Evolutionary conservation across 2,329 filamentous ascomycete genomes (phyloP).

Genomic region (Alternaria novae-zelandiae): DNA sequence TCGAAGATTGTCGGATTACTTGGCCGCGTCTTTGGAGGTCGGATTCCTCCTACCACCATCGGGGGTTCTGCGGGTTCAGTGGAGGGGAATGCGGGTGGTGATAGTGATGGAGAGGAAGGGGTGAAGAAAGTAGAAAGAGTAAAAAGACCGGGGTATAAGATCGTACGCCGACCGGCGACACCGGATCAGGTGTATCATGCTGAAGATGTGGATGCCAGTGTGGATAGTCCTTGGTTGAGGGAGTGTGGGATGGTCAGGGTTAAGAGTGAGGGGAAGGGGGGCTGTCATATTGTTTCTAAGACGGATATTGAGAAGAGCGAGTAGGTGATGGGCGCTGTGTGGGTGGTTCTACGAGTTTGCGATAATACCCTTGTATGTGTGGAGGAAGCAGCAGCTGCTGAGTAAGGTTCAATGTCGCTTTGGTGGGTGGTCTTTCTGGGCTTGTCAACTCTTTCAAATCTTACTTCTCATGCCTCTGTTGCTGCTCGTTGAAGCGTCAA

Average conservation of each 20-base stretch:
- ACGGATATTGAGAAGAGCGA: slow-evolving; percentile 8
- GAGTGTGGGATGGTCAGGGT: slow-evolving; percentile 26
- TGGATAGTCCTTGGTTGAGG: slow-evolving; percentile 16
- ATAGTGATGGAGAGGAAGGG: not conserved
- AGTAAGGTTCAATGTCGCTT: not conserved
- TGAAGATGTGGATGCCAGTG: slow-evolving; percentile 1
- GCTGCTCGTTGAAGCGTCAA: not conserved
- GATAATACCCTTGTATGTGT: not conserved
- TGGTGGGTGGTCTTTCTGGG: not conserved
- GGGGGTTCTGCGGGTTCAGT: not conserved
- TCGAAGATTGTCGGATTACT: not conserved
- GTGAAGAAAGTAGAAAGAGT: not conserved
- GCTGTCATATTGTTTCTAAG: slow-evolving; percentile 19
- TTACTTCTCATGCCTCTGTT: not conserved
- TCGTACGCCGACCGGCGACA: not conserved
- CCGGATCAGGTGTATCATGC: slow-evolving; percentile 4
- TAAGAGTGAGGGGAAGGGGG: slow-evolving; percentile 8
- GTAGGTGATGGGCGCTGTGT: not conserved
- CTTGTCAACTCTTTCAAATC: not conserved
- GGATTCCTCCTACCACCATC: not conserved
- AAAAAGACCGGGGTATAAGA: not conserved
- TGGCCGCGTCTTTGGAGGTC: not conserved
- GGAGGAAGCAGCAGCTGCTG: not conserved
- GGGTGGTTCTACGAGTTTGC: not conserved
- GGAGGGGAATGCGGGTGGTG: not conserved